A percentile compares a stretch with the other conserved stretches of the same genome.
Conservation (phyloP, 768 basidiomycete species). For the Atractiella rhizophila region DNA sequence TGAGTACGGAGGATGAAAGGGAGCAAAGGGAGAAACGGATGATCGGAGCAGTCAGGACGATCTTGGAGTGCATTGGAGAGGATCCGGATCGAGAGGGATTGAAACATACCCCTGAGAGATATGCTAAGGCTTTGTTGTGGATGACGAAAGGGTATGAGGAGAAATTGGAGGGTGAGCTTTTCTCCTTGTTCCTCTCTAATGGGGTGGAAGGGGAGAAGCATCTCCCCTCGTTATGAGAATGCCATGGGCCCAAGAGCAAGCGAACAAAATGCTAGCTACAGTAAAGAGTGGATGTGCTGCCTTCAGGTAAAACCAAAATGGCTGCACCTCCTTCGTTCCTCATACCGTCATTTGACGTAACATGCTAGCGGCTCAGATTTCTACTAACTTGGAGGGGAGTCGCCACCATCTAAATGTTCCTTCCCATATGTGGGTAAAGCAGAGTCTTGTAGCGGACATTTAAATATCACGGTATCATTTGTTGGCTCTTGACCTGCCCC, state of each 20-base stretch:
- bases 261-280: too few relatives aligned
- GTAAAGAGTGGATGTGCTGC: too few relatives aligned
- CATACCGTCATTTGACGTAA: too few relatives aligned
- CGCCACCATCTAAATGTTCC: too few relatives aligned
- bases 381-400: too few relatives aligned
- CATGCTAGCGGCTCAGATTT: too few relatives aligned
- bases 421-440: too few relatives aligned
- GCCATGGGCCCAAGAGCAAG: background rate
- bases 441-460: too few relatives aligned
- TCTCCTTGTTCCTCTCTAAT: background rate
- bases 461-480: too few relatives aligned
- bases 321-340: too few relatives aligned
- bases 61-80: conserved; percentile 93
- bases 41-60: conserved; percentile 57
- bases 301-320: too few relatives aligned
- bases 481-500: too few relatives aligned
- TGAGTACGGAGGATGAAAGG: conserved; percentile 27
- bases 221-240: background rate
- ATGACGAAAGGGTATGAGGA: conserved; percentile 99
- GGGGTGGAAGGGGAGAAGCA: background rate
- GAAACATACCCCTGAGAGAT: conserved; percentile 70
- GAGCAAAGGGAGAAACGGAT: conserved; percentile 48
- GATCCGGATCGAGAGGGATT: conserved; percentile 90
- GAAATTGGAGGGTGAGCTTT: conserved; percentile 44
- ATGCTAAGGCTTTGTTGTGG: conserved; percentile 91